Evolutionary conservation across 495 filamentous ascomycete genomes (phyloP).

Genomic region (Penicillium goetzii): DNA sequence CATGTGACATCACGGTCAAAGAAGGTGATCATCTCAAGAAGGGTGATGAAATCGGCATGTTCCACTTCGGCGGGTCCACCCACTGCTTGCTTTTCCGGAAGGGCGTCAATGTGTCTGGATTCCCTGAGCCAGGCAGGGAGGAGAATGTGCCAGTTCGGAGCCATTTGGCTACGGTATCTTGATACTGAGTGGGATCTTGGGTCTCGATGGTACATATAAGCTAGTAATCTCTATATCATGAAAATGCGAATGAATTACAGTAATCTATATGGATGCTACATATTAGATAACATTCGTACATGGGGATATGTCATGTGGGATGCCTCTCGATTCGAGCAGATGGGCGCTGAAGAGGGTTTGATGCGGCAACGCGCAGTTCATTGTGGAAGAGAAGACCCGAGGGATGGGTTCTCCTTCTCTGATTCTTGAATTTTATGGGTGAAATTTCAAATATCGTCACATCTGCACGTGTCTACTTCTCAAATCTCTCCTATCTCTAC

Average conservation of each 20-base stretch:
- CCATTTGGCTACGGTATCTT: conserved; percentile 40
- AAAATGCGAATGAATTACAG: not conserved
- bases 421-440: too few relatives aligned
- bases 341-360: too few relatives aligned
- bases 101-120: conserved; percentile 40
- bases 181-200: not conserved
- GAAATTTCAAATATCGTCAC: too few relatives aligned
- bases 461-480: too few relatives aligned
- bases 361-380: too few relatives aligned
- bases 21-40: conserved; percentile 64
- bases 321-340: too few relatives aligned
- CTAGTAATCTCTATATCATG: not conserved
- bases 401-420: too few relatives aligned
- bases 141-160: conserved; percentile 63
- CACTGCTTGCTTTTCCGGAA: conserved; percentile 63
- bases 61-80: conserved; percentile 72
- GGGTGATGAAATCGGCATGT: conserved; percentile 72
- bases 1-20: conserved; percentile 67
- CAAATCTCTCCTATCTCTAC: too few relatives aligned
- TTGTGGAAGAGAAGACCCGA: too few relatives aligned
- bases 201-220: not conserved
- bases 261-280: too few relatives aligned
- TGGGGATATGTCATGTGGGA: too few relatives aligned
- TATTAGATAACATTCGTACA: too few relatives aligned
- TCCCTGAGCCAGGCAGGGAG: conserved; percentile 50